A percentile compares a stretch with the other conserved stretches of the same genome.
Evolutionary conservation across 208 protist species (phyloP).

Genomic region (Herpetomonas tarakana): DNA sequence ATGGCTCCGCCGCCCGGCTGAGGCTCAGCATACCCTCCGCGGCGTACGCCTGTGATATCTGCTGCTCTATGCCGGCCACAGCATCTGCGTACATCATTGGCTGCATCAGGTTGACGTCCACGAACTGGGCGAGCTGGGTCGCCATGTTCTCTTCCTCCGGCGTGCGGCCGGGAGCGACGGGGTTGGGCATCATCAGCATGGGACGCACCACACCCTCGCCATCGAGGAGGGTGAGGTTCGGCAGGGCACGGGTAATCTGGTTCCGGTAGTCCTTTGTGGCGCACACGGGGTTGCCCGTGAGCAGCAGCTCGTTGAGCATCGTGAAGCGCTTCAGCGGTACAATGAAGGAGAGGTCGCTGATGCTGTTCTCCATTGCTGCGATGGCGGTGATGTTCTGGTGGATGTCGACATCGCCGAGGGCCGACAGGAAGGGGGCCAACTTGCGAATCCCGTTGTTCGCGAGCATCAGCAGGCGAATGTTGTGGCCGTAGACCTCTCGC

Average conservation of each 20-base stretch:
- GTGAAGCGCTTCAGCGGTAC: constrained; percentile 56
- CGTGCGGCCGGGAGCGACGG: constrained; percentile 19
- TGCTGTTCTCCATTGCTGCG: constrained; percentile 64
- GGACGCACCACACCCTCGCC: constrained; percentile 37
- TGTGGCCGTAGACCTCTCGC: constrained; percentile 47
- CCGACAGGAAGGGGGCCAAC: constrained; percentile 53
- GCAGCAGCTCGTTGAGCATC: constrained; percentile 60
- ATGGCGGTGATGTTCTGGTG: constrained; percentile 69
- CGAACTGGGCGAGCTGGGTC: constrained; percentile 16
- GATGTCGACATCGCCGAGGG: constrained; percentile 55
- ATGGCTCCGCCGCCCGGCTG: constrained; percentile 45
- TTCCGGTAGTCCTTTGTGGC: constrained; percentile 39
- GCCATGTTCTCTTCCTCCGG: constrained; percentile 16
- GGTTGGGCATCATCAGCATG: constrained; percentile 67
- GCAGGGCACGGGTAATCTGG: constrained; percentile 39
- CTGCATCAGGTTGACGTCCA: constrained; percentile 38
- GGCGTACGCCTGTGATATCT: constrained; percentile 29
- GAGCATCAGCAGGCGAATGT: constrained; percentile 56
- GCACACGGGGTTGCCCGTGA: constrained; percentile 61
- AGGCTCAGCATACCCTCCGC: constrained; percentile 39
- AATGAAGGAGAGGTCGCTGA: constrained; percentile 54
- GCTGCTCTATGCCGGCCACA: constrained; percentile 12
- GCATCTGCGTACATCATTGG: constrained; percentile 15
- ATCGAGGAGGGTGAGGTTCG: constrained; percentile 63
- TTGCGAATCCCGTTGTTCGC: constrained; percentile 73